phyloP scores from a whole-genome alignment of 306 rosid genomes.

The Corylus americana region DNA sequence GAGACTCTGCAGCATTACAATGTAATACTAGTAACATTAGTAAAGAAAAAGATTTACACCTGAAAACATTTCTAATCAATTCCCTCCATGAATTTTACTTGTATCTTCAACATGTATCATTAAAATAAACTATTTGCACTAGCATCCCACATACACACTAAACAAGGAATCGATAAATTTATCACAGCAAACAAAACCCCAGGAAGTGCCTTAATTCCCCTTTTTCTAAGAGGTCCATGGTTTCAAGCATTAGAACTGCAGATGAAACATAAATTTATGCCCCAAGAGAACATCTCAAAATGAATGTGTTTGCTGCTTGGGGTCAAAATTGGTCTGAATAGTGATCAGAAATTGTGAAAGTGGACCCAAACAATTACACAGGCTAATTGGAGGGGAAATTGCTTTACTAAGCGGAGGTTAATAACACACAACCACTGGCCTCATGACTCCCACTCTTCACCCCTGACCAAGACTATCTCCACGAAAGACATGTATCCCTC shows the following conservation, averaged over 20 bases:
- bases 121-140: not conserved
- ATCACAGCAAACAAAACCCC: not conserved
- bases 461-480: not conserved
- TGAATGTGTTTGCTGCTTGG: not conserved
- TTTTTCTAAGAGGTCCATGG: not conserved
- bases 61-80: not conserved
- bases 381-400: not conserved
- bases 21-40: conserved; percentile 23
- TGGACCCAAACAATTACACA: conserved; percentile 2
- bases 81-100: not conserved
- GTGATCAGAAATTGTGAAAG: not conserved
- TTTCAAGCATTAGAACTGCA: conserved; percentile 9
- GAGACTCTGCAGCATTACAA: conserved; percentile 64
- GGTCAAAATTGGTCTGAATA: not conserved
- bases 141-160: not conserved
- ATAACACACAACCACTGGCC: not conserved
- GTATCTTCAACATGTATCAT: not conserved
- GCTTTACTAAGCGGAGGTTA: not conserved
- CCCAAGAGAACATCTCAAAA: not conserved
- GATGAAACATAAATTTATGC: not conserved
- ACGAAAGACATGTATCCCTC: not conserved
- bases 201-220: not conserved
- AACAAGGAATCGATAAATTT: not conserved
- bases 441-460: not conserved
- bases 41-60: not conserved